phyloP scores from a whole-genome alignment of 306 rosid species.

The Inga laurina region DNA sequence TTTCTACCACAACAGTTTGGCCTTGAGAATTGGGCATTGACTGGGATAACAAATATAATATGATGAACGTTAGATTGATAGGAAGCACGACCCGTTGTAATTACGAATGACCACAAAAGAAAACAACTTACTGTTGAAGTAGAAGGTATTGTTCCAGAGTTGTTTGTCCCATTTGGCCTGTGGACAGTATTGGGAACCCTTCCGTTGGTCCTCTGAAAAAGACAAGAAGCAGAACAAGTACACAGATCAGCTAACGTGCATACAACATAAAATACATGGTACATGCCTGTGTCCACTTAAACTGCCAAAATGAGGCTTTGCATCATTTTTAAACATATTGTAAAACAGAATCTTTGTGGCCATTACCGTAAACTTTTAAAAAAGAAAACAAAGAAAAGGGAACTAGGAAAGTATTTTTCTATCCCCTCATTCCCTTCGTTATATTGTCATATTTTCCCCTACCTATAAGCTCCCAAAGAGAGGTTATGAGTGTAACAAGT shows the following conservation, averaged over 20 bases:
- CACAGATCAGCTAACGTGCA: neutral
- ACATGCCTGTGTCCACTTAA: neutral
- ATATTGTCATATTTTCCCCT: neutral
- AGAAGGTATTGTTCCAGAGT: slow-evolving; percentile 65
- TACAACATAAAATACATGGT: slow-evolving; percentile 7
- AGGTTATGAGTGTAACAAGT: neutral
- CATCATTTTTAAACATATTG: neutral
- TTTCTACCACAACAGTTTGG: slow-evolving; percentile 96
- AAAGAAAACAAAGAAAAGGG: neutral
- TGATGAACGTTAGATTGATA: neutral
- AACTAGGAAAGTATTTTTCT: neutral
- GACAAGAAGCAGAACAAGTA: neutral
- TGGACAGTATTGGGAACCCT: slow-evolving; percentile 81
- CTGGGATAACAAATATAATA: neutral
- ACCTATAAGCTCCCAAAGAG: neutral
- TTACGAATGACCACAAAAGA: slow-evolving; percentile 10
- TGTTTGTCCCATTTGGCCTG: slow-evolving; percentile 70
- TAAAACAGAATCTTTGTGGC: neutral
- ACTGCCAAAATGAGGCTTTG: neutral
- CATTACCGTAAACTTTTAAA: too few relatives aligned
- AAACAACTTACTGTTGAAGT: slow-evolving; percentile 71
- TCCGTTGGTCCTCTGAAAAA: slow-evolving; percentile 58
- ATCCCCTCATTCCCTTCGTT: neutral
- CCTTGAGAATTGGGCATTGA: slow-evolving; percentile 53
- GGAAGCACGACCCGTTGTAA: neutral